phyloP scores from a whole-genome alignment of 2,329 filamentous ascomycete genomes.

The Plectosphaerella sp. region DNA sequence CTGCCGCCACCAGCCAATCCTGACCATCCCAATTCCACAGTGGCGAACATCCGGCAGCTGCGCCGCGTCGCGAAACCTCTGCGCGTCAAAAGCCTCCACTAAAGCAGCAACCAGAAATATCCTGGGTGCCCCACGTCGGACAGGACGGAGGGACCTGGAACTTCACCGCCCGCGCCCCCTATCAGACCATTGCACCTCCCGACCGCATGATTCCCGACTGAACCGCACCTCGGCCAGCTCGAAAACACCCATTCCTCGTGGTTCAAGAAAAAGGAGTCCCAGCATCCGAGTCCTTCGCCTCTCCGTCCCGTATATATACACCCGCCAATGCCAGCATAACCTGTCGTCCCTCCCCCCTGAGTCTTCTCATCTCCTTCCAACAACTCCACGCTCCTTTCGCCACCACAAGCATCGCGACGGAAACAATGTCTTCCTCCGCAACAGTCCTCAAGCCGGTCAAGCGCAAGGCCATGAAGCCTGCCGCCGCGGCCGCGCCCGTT shows the following conservation, averaged over 20 bases:
- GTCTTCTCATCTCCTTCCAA: neutral
- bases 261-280: neutral
- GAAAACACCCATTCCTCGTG: neutral
- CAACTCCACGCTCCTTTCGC: neutral
- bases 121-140: neutral
- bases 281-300: neutral
- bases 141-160: neutral
- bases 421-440: conserved; percentile 21
- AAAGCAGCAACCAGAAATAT: neutral
- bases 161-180: neutral
- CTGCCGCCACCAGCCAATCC: too few species aligned
- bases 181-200: neutral
- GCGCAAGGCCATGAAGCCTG: conserved; percentile 11
- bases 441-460: conserved; percentile 27
- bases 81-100: neutral
- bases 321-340: neutral
- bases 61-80: too few species aligned
- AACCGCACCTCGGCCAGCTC: neutral
- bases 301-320: neutral
- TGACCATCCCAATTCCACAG: too few species aligned
- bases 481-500: conserved; percentile 17
- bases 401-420: neutral
- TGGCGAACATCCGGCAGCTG: too few species aligned
- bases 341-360: neutral
- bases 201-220: neutral